Conservation (phyloP, 805 yeast genomes). For the Suhomyces sp. region DNA sequence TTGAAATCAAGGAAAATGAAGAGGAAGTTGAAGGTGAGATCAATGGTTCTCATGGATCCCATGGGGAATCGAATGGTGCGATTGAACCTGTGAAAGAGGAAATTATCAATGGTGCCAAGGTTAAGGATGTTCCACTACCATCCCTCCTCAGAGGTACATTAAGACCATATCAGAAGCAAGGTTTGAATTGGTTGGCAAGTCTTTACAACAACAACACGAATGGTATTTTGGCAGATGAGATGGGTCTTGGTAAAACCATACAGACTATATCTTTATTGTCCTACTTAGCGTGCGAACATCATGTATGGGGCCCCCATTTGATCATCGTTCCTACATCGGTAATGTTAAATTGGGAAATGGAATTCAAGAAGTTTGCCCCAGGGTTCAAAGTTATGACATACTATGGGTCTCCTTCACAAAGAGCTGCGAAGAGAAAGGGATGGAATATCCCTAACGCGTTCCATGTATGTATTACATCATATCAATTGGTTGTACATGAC, state of each 20-base stretch:
- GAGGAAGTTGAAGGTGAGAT: no score
- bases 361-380: constrained; percentile 95
- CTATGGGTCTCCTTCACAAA: constrained; percentile 95
- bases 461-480: constrained; percentile 95
- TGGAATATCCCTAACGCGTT: constrained; percentile 97
- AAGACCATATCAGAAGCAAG: constrained; percentile 92
- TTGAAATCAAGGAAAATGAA: not conserved
- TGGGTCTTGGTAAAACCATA: constrained; percentile 97
- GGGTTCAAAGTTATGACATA: constrained; percentile 94
- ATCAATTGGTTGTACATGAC: constrained; percentile 96
- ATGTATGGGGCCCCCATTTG: constrained; percentile 97
- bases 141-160: constrained; percentile 73
- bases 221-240: constrained; percentile 97
- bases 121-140: constrained; percentile 74
- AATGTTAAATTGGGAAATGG: constrained; percentile 99
- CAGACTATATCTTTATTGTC: constrained; percentile 88
- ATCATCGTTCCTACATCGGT: constrained; percentile 98
- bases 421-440: constrained; percentile 93
- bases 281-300: constrained; percentile 89
- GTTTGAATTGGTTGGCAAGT: constrained; percentile 95
- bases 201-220: constrained; percentile 88
- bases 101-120: constrained; percentile 42
- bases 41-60: no score
- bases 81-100: constrained; percentile 27
- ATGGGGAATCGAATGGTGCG: no score